These are phyloP conservation scores for Lasiosphaeriaceae sp. DNA, from an alignment of 495 filamentous ascomycete species.

Conservation along the genomic window DNA sequence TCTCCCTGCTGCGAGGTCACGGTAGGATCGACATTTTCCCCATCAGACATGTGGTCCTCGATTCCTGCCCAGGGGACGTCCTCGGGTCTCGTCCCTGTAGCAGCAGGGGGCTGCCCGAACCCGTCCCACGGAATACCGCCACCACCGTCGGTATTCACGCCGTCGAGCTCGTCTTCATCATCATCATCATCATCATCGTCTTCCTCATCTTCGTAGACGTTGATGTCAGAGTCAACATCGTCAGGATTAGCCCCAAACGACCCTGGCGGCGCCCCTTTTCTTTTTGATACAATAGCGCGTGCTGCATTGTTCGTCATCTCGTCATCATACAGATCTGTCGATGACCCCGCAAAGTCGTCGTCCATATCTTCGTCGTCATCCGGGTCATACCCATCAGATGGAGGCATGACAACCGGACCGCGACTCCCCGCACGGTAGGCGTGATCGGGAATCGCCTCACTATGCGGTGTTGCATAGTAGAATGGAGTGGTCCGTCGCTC, in stretches of 20 bases:
- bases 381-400: slow-evolving; percentile 16
- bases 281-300: neutral
- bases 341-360: slow-evolving; percentile 27
- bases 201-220: slow-evolving; percentile 23
- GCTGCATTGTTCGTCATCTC: slow-evolving; percentile 25
- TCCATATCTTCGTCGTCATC: slow-evolving; percentile 21
- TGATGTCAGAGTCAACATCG: slow-evolving; percentile 21
- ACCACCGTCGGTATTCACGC: slow-evolving; percentile 28
- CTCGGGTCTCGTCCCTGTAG: slow-evolving; percentile 22
- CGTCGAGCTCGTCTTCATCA: slow-evolving; percentile 33
- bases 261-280: neutral
- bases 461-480: slow-evolving; percentile 53
- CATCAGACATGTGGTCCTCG: slow-evolving; percentile 37
- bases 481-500: slow-evolving; percentile 43
- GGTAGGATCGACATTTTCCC: slow-evolving; percentile 40
- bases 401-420: neutral
- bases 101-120: slow-evolving; percentile 1
- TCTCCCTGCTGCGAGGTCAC: slow-evolving; percentile 1
- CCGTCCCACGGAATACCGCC: slow-evolving; percentile 8
- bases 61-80: slow-evolving; percentile 44
- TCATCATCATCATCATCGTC: slow-evolving; percentile 26
- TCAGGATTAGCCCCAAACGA: neutral
- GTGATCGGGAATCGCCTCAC: slow-evolving; percentile 31
- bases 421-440: slow-evolving; percentile 20
- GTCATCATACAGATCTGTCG: slow-evolving; percentile 25